phyloP scores from a whole-genome alignment of 2,329 filamentous ascomycete species.

The Knufia fluminis region DNA sequence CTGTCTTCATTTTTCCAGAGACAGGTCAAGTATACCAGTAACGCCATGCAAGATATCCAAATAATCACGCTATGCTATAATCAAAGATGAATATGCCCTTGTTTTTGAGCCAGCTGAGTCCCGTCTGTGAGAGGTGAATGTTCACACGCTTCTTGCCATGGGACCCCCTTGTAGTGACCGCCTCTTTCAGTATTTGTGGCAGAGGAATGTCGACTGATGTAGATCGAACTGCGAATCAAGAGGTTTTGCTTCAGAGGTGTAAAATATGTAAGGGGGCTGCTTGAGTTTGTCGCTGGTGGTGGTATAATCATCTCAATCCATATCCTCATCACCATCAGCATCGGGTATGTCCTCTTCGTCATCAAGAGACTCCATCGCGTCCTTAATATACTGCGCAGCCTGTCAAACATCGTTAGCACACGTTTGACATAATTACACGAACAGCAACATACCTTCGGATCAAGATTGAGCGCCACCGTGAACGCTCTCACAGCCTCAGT shows the following conservation, averaged over 20 bases:
- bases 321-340: constrained; percentile 47
- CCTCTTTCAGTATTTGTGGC: too few relatives aligned
- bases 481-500: constrained; percentile 83
- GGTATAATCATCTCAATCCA: constrained; percentile 28
- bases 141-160: neutral
- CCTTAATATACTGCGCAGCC: constrained; percentile 91
- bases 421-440: neutral
- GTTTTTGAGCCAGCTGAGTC: too few relatives aligned
- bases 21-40: neutral
- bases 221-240: too few relatives aligned
- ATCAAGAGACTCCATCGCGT: constrained; percentile 87
- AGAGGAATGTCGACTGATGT: too few relatives aligned
- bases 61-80: constrained; percentile 5
- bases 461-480: constrained; percentile 87
- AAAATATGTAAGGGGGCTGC: too few relatives aligned
- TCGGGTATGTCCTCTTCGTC: constrained; percentile 62
- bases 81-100: neutral
- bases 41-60: constrained; percentile 2
- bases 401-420: constrained; percentile 32
- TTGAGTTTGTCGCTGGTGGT: neutral
- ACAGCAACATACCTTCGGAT: constrained; percentile 68
- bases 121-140: neutral
- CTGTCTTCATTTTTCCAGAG: too few relatives aligned
- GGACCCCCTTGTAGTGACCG: too few relatives aligned
- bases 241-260: too few relatives aligned